A percentile compares a stretch with the other conserved stretches of the same genome.
phyloP scores from a whole-genome alignment of 2,329 filamentous ascomycete genomes.

The Neophaeococcomyces aloes region DNA sequence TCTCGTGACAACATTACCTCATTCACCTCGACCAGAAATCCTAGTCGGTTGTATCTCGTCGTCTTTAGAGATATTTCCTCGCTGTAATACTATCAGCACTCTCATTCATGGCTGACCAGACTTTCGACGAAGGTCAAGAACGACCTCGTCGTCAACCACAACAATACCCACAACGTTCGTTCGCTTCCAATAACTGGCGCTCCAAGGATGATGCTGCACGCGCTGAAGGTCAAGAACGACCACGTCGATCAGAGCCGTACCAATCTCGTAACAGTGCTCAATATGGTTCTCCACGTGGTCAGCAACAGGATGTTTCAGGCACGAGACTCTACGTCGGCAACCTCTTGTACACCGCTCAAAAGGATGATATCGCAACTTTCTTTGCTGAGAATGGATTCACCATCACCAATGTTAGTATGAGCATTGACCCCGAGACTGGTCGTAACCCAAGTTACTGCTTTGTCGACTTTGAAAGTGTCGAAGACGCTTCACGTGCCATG shows the following conservation, averaged over 20 bases:
- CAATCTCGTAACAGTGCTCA: constrained; percentile 25
- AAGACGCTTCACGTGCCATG: constrained; percentile 49
- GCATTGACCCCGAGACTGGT: constrained; percentile 55
- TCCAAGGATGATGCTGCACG: constrained; percentile 30
- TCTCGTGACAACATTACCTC: constrained; percentile 3
- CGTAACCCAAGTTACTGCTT: constrained; percentile 68
- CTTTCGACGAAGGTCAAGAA: neutral
- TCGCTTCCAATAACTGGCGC: constrained; percentile 30
- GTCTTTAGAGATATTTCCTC: neutral
- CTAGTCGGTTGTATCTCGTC: neutral
- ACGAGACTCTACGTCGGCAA: constrained; percentile 46
- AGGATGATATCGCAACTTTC: constrained; percentile 39
- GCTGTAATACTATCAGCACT: neutral
- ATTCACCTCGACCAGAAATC: too few species aligned
- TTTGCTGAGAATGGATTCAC: constrained; percentile 34
- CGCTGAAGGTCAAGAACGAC: constrained; percentile 24
- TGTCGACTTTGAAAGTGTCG: constrained; percentile 51
- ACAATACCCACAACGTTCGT: constrained; percentile 13
- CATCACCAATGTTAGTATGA: constrained; percentile 53
- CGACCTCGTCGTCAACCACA: neutral
- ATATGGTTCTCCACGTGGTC: neutral
- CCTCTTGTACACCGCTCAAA: constrained; percentile 44
- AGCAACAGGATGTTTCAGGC: constrained; percentile 19
- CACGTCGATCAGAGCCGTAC: too few species aligned
- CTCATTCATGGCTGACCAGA: constrained; percentile 1